Evolutionary conservation across 352 stramenopile species (phyloP), one percentile per base, ranked within the genome.

Genomic region (Phytophthora pluvialis): DNA sequence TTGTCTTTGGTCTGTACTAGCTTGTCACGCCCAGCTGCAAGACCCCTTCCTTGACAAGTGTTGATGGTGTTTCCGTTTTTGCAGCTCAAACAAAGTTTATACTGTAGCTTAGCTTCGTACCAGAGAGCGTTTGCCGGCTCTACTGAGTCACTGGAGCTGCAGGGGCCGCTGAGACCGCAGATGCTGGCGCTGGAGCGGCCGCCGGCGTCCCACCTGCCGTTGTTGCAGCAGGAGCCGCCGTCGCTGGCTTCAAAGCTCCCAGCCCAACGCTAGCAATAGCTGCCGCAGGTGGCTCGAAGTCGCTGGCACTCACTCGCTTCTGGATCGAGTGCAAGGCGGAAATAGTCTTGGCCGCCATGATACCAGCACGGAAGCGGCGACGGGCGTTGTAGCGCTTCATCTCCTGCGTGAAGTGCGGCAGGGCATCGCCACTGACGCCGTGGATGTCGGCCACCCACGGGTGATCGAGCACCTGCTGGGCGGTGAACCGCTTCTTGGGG

Each of bases 371-470:
- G 78, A 96, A 92, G 48, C 88, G 80, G 35, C 88, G 81, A 35
- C 86, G 77, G 9, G 88, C 86, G 52, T 96, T 94, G 80, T 93
- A 91, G 60, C 86, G 82, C 67, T 93, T 96, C 77, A 98, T 92
- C 54, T 98, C 83, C 32, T 88, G 75, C 49, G 94, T 88, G 70
- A 98, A 97, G 35, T 89, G 88, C 63, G 86, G 88, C 74, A 98
- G 51, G 13, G 46, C 70, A 43, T 97, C 76, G 45, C 88, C 85
- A 18, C 77, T 91, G 42, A 91, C 81, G 32, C 82, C 79, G 62
- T 83, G 76, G 31, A 91, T 78, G 46, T 93, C 75, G 69, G 83
- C 89, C 62, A 97, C 89, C 90, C 89, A 97, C 25, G 84, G 74
- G 65, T 97, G 89, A 18, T 89, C 70, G 5, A 97, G 80, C 57